Evolutionary conservation across 805 yeast species (phyloP).

Genomic region (Ogataea saltuana): DNA sequence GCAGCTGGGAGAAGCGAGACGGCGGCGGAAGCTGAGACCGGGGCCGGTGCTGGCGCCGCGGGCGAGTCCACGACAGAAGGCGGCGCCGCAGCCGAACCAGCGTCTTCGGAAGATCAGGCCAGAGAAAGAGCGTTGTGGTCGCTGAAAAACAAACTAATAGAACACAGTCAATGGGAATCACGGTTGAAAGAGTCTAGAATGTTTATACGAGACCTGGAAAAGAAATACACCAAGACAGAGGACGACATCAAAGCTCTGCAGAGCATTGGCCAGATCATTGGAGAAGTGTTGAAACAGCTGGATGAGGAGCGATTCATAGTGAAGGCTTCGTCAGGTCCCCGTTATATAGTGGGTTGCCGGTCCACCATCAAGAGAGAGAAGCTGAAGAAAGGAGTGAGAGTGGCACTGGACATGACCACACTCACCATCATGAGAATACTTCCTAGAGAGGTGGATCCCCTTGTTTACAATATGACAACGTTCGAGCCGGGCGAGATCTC

Average conservation of each 20-base stretch:
- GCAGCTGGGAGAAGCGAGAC: slow-evolving; percentile 7
- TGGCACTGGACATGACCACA: slow-evolving; percentile 96
- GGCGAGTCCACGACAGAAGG: slow-evolving; percentile 11
- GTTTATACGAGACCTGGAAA: slow-evolving; percentile 80
- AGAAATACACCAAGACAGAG: slow-evolving; percentile 88
- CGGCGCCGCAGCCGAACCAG: not conserved
- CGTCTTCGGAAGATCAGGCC: slow-evolving; percentile 23
- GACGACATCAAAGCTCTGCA: slow-evolving; percentile 96
- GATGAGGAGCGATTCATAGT: slow-evolving; percentile 95
- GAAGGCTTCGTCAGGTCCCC: slow-evolving; percentile 95
- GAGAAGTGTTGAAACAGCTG: slow-evolving; percentile 93
- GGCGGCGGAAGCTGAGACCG: slow-evolving; percentile 22
- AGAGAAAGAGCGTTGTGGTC: slow-evolving; percentile 75
- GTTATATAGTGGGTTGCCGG: slow-evolving; percentile 97
- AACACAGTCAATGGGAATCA: slow-evolving; percentile 94
- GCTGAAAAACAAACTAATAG: slow-evolving; percentile 82
- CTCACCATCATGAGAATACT: slow-evolving; percentile 95
- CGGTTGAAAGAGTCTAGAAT: slow-evolving; percentile 81
- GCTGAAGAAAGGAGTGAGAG: slow-evolving; percentile 91
- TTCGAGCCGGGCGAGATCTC: slow-evolving; percentile 97
- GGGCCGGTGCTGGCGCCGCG: slow-evolving; percentile 19
- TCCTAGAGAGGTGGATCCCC: slow-evolving; percentile 97
- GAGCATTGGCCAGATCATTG: slow-evolving; percentile 95
- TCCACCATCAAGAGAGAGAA: slow-evolving; percentile 83
- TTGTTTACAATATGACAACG: slow-evolving; percentile 97